Evolutionary conservation across 805 yeast genomes (phyloP).

Genomic region (Candida nemodendra): DNA sequence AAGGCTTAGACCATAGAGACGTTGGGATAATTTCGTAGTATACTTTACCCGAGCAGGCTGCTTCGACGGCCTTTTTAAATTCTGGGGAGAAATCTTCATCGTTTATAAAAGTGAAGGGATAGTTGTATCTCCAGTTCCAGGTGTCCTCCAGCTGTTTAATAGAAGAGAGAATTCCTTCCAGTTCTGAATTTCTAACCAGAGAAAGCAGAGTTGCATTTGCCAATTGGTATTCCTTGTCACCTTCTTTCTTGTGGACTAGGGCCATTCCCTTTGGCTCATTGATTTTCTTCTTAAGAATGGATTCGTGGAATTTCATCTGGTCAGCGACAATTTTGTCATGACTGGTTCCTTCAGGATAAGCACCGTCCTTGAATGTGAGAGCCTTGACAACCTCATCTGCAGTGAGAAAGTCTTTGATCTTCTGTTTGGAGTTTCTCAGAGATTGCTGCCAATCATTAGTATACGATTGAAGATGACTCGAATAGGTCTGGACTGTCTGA

Average conservation of each 20-base stretch:
- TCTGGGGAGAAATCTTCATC: constrained; percentile 61
- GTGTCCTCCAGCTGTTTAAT: constrained; percentile 57
- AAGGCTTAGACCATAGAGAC: constrained; percentile 62
- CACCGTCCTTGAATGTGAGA: constrained; percentile 13
- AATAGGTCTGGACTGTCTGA: constrained; percentile 11
- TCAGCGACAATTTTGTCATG: constrained; percentile 31
- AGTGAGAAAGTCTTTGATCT: constrained; percentile 4
- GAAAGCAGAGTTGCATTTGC: constrained; percentile 74
- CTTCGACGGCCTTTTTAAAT: constrained; percentile 49
- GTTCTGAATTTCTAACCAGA: constrained; percentile 66
- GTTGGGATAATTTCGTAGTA: constrained; percentile 32
- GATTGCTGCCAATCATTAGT: constrained; percentile 13
- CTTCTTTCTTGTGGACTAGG: constrained; percentile 21
- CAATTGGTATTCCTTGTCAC: constrained; percentile 18
- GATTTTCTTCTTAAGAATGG: constrained; percentile 36
- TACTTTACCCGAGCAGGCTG: constrained; percentile 32
- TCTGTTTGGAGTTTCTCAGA: constrained; percentile 5
- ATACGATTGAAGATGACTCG: constrained; percentile 10
- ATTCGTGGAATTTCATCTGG: constrained; percentile 40
- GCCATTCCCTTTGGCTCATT: constrained; percentile 45
- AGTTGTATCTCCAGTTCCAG: constrained; percentile 64
- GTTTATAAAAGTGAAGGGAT: constrained; percentile 76
- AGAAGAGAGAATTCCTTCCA: constrained; percentile 45
- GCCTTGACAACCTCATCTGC: constrained; percentile 15
- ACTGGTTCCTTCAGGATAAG: constrained; percentile 15